phyloP scores from a whole-genome alignment of 78 protist genomes.

The Dictyostelium citrinum region DNA sequence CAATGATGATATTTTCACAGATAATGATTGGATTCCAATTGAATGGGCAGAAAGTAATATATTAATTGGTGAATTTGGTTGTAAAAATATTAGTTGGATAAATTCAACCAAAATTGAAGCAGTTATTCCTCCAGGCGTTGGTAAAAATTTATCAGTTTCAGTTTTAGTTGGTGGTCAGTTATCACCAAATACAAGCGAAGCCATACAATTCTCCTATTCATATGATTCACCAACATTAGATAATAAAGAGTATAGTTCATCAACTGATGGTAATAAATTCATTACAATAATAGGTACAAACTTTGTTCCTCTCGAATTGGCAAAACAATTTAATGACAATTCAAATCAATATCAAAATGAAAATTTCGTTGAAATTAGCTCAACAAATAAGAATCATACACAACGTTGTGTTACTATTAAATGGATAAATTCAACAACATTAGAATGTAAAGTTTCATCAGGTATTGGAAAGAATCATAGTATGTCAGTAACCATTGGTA shows the following conservation, averaged over 20 bases:
- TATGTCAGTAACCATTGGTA: not conserved
- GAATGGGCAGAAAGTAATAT: not conserved
- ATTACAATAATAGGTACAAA: not conserved
- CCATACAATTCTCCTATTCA: not conserved
- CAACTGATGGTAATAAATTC: not conserved
- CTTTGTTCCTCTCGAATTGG: not conserved
- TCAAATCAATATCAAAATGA: not conserved
- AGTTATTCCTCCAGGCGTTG: conserved; percentile 39
- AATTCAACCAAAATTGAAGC: not conserved
- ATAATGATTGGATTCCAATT: not conserved
- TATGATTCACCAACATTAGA: not conserved
- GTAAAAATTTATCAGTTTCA: not conserved
- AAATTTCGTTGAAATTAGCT: not conserved
- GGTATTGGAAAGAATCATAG: not conserved
- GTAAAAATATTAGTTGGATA: not conserved
- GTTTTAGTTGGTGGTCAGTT: conserved; percentile 34
- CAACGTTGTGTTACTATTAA: not conserved
- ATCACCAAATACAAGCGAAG: not conserved
- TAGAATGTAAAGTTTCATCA: not conserved
- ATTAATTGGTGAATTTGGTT: not conserved
- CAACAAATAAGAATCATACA: not conserved
- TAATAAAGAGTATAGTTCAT: not conserved
- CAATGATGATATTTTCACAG: not conserved
- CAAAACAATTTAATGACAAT: not conserved
- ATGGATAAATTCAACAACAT: not conserved